These are phyloP conservation scores for Tuber brumale DNA, from an alignment of 495 filamentous ascomycete species.

Conservation along the genomic window DNA sequence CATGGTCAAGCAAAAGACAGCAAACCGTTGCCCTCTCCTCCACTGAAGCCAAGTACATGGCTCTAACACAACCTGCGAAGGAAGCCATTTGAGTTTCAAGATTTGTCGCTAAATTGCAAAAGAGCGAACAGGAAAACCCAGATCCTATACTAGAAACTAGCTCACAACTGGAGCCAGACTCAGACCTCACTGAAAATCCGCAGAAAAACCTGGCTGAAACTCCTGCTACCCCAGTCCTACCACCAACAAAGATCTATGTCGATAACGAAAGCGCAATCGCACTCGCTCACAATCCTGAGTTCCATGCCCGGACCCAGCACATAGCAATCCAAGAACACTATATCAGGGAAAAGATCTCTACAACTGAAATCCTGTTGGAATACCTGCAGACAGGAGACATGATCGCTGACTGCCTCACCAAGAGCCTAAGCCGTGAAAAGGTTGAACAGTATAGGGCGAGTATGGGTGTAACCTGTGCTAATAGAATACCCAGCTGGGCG, in stretches of 20 bases:
- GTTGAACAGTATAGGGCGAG: too few species aligned
- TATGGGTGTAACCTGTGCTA: too few species aligned
- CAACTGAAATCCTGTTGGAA: background rate
- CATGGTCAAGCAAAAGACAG: background rate
- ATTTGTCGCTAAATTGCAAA: background rate
- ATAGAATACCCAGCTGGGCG: too few species aligned
- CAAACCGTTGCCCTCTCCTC: background rate
- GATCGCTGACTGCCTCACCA: background rate
- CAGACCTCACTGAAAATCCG: too few species aligned
- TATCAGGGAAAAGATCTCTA: background rate
- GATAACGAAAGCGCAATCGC: background rate
- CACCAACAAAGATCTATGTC: background rate
- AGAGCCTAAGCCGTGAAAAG: too few species aligned
- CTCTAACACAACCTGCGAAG: background rate
- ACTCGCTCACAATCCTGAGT: background rate
- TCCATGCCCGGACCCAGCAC: background rate
- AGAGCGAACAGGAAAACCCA: fast-evolving
- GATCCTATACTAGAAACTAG: too few species aligned
- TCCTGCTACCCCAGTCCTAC: too few species aligned
- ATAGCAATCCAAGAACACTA: background rate
- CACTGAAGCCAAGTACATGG: background rate
- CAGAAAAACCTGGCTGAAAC: too few species aligned
- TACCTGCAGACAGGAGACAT: background rate
- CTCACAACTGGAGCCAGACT: too few species aligned
- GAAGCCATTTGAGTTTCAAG: background rate